phyloP scores from a whole-genome alignment of 2,329 filamentous ascomycete species.

The Dothideomycetidae sp. region DNA sequence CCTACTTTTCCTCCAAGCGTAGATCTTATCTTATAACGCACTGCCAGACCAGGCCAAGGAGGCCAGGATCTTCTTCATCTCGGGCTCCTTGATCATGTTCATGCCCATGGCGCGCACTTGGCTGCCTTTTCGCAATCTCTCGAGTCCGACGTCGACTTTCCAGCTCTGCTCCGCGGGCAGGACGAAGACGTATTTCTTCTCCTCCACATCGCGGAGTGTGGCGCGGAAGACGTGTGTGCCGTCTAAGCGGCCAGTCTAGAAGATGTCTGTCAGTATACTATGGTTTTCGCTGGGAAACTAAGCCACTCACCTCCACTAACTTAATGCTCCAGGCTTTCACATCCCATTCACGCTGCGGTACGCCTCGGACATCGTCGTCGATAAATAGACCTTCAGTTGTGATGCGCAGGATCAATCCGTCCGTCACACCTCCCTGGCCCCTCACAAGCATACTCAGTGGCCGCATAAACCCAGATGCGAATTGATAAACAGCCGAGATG shows the following conservation, averaged over 20 bases:
- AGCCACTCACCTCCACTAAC: conserved; percentile 55
- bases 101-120: conserved; percentile 42
- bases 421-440: conserved; percentile 71
- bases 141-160: conserved; percentile 47
- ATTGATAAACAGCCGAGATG: conserved; percentile 82
- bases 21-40: too few relatives aligned
- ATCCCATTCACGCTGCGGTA: conserved; percentile 96
- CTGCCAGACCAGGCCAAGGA: conserved; percentile 23
- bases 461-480: conserved; percentile 80
- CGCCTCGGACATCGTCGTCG: conserved; percentile 81
- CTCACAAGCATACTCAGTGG: conserved; percentile 82
- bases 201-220: conserved; percentile 43
- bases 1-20: too few relatives aligned
- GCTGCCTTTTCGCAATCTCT: conserved; percentile 41
- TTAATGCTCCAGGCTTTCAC: conserved; percentile 97
- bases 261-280: too few relatives aligned
- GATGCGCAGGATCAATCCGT: conserved; percentile 82
- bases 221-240: conserved; percentile 38
- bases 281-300: not conserved
- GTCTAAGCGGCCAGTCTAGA: conserved; percentile 11
- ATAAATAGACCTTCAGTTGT: conserved; percentile 93
- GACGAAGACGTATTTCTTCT: conserved; percentile 48
- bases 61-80: conserved; percentile 26
- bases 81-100: conserved; percentile 35
- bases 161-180: conserved; percentile 45